Evolutionary conservation across 257 asterid species (phyloP).

Genomic region (Nicotiana benthamiana): DNA sequence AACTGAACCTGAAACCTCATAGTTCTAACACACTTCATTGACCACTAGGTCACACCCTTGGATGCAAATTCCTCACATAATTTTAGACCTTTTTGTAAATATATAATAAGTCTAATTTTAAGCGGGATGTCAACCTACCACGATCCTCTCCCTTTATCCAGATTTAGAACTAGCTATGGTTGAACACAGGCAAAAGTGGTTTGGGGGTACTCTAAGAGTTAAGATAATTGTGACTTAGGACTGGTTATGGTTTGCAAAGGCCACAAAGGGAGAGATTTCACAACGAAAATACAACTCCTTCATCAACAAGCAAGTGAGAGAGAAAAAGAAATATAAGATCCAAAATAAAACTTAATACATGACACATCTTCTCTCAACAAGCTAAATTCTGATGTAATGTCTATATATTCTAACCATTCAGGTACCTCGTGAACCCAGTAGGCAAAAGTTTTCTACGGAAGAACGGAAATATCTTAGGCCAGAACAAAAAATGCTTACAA

Average conservation of each 20-base stretch:
- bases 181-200: too few relatives aligned
- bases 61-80: background rate
- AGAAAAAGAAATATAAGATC: background rate
- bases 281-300: background rate
- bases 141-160: too few relatives aligned
- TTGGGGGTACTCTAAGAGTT: too few relatives aligned
- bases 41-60: too few relatives aligned
- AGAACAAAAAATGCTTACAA: background rate
- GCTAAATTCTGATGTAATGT: background rate
- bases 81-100: background rate
- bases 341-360: background rate
- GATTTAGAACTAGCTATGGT: too few relatives aligned
- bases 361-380: background rate
- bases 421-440: background rate
- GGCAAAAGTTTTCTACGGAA: background rate
- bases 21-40: too few relatives aligned
- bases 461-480: background rate
- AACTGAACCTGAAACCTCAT: too few relatives aligned
- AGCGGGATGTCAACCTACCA: too few relatives aligned
- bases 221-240: background rate
- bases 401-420: background rate
- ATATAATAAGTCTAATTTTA: background rate
- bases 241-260: background rate
- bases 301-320: background rate
- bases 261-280: background rate